Evolutionary conservation across 2,329 filamentous ascomycete genomes (phyloP), one percentile per base, ranked within the genome.

Genomic region (Colletotrichum lupini): DNA sequence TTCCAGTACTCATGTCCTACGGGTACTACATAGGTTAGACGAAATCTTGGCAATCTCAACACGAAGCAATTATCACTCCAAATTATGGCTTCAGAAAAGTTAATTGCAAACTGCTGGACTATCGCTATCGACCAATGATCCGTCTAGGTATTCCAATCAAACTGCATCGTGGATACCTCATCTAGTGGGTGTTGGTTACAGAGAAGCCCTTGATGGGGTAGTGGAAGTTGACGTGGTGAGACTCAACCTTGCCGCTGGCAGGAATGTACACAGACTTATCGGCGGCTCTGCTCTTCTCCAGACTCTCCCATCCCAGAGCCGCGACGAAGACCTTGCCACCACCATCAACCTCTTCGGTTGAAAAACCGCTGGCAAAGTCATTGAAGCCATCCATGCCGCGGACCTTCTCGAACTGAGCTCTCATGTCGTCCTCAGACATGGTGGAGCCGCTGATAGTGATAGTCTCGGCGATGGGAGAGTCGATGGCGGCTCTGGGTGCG

Each of bases 201-300:
- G 69, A 68, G 60, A 73, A 73, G 5, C 60, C 71, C 71, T 66
- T 65, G 14, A 73, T 46, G 3, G 71, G 71, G 32, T 56, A 73
- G 60, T 73, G 66, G 26, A 73, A 71, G 55, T 73, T 57, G 55
- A 71, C 67, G 16, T 71, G 71, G 22, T 73, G 71, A 12, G 24
- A 12, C 19, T 73, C 71, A 1, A 57, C n/a, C 42, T 71, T 71
- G 26, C 66, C 67, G 12, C 30, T 56, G 2, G 67, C 24, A 1
- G 69, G 69, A 7, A 71, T 30, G 55, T 73, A 73, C 0, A 56
- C 60, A 22, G 67, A 71, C 67, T 73, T 73, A 12, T 73, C 67
- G 26, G 67, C 71, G 1, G 71, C 71, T 28, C 35, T 60, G 46
- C 71, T 73, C 55, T 69, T 26, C 55, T 73, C 67, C 6, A 73